Percentiles rank a stretch among this genome's conserved stretches.
Conservation (phyloP, 768 basidiomycete genomes). For the Termitomyces heimii region DNA sequence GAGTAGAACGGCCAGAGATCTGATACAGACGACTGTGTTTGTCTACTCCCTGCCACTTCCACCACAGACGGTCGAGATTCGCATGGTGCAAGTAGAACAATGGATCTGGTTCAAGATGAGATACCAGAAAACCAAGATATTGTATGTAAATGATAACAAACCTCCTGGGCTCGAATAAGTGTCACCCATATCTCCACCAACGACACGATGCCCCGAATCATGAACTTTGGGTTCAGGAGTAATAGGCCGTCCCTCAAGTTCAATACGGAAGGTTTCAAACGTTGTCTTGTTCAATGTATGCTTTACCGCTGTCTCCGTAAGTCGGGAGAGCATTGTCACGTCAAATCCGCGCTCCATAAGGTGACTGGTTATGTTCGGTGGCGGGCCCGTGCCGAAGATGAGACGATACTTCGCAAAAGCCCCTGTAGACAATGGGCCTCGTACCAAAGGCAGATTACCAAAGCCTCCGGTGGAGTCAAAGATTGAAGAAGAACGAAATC, state of each 20-base stretch:
- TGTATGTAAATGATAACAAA: slow-evolving; percentile 6
- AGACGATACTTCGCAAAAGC: slow-evolving; percentile 29
- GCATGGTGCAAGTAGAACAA: slow-evolving; percentile 35
- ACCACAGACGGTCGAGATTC: slow-evolving; percentile 36
- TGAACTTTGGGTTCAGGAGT: slow-evolving; percentile 22
- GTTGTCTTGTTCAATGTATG: slow-evolving; percentile 12
- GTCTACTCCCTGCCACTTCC: slow-evolving; percentile 28
- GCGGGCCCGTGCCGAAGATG: slow-evolving; percentile 27
- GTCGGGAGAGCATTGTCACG: slow-evolving; percentile 12
- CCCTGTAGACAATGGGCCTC: slow-evolving; percentile 24
- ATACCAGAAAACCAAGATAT: background rate
- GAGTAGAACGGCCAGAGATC: slow-evolving; percentile 28
- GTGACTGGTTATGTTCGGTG: slow-evolving; percentile 23
- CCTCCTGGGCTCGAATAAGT: slow-evolving; percentile 33
- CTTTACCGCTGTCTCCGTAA: slow-evolving; percentile 14
- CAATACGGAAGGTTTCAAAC: slow-evolving; percentile 27
- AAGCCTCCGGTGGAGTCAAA: slow-evolving; percentile 31
- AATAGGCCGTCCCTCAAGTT: slow-evolving; percentile 29
- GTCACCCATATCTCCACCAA: slow-evolving; percentile 29
- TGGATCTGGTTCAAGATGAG: slow-evolving; percentile 21
- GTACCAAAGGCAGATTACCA: slow-evolving; percentile 26
- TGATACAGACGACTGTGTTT: slow-evolving; percentile 21
- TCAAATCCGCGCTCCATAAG: slow-evolving; percentile 26
- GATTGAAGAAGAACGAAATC: slow-evolving; percentile 26
- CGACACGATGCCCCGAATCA: slow-evolving; percentile 27